Percentiles rank a stretch among this genome's conserved stretches.
phyloP scores from a whole-genome alignment of 768 basidiomycete species.

The Auriscalpium vulgare region DNA sequence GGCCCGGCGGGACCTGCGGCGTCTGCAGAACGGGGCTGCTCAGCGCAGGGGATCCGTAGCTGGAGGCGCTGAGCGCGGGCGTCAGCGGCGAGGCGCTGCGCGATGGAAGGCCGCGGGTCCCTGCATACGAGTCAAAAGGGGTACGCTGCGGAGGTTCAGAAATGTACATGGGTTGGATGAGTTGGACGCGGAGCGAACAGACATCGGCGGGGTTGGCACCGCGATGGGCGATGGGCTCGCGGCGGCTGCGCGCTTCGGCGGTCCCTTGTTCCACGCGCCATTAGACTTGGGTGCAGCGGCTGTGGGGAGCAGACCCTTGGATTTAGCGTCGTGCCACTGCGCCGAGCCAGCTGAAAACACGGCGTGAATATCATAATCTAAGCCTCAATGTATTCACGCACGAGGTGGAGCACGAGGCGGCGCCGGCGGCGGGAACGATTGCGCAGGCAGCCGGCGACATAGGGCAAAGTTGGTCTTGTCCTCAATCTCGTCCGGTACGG shows the following conservation, averaged over 20 bases:
- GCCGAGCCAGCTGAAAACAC: conserved; percentile 7
- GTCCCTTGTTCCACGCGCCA: neutral
- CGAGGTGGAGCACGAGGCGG: conserved; percentile 25
- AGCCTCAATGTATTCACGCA: conserved; percentile 10
- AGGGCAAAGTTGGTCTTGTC: conserved; percentile 30
- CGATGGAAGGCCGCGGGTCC: neutral
- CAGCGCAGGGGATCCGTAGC: neutral
- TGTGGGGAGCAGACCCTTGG: neutral
- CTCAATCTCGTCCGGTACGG: conserved; percentile 25
- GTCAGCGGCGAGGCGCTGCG: neutral
- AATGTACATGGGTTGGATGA: neutral
- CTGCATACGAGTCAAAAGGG: neutral
- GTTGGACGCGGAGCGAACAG: neutral
- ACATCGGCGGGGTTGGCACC: neutral
- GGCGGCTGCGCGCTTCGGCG: neutral
- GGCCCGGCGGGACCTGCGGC: neutral
- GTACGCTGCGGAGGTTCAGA: neutral
- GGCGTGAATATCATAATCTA: neutral
- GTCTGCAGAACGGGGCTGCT: neutral
- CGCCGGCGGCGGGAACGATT: conserved; percentile 20
- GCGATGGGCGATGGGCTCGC: neutral
- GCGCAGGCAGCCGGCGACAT: conserved; percentile 37
- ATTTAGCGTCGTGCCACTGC: neutral
- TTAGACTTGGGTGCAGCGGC: neutral
- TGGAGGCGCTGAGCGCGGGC: too few relatives aligned